Evolutionary conservation across 805 yeast genomes (phyloP), one percentile per base, ranked within the genome.

Genomic region (Starmerella apicola): DNA sequence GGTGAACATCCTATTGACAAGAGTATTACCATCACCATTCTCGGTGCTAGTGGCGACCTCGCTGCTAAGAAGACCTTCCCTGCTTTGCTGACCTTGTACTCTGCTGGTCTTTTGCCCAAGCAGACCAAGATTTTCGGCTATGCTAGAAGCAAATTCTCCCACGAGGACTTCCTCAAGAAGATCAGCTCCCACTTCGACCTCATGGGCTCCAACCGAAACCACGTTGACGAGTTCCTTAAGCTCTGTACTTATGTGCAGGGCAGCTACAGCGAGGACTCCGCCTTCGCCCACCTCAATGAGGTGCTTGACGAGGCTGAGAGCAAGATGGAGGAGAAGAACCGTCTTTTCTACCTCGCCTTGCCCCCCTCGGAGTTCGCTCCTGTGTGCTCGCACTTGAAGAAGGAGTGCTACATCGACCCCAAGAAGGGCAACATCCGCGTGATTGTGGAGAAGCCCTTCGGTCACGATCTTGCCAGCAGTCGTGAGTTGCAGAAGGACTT

Each of bases 391-490:
- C 74, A 81, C 46, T 65, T 91, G 56, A 84, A 81, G 64, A 64
- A 72, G 51, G 61, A 71, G 54, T 72, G 74, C 49, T 81, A 85
- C 60, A 35, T 48, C 6, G 75, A 79, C 7, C 67, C 66, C 28
- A 58, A 61, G 28, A 65, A 72, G 38, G 95, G 94, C 38, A 56
- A 69, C 39, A 76, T 84, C 27, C 74, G 95, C 60, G 66, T 91
- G 51, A 83, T 91, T 55, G 82, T 91, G 40, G 98, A 91, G 66
- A 91, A 91, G 68, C 98, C 98, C 29, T 91, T 91, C 58, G 98
- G 98, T 47, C 91, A 76, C 60, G 97, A 91, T 60, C 72, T 91
- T 53, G 72, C 70, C 45, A 69, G 84, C 38, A 76, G 94, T 3
- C 72, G 83, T 54, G 78, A 74, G 52, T 67, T 91, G 57, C 95